phyloP scores from a whole-genome alignment of 1,284 basidiomycete species.

The Austroboletus novae-zelandiae region DNA sequence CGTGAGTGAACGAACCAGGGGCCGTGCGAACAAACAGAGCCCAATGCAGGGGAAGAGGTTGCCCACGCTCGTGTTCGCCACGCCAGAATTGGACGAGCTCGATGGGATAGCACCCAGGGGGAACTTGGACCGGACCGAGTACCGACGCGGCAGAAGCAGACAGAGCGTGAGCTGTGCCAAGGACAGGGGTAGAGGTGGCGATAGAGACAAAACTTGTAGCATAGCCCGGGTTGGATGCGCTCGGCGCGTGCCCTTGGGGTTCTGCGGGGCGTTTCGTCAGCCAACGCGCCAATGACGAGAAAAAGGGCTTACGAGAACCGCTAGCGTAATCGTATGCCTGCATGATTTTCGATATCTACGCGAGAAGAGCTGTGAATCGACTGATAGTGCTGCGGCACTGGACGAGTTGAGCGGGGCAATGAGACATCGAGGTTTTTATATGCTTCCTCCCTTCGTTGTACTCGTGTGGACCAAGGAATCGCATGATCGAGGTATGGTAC shows the following conservation, averaged over 20 bases:
- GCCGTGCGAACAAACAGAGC: constrained; percentile 27
- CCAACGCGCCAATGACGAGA: not conserved
- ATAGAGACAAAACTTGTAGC: not conserved
- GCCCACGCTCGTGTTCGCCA: constrained; percentile 4
- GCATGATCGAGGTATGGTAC: not conserved
- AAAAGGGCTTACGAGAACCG: constrained; percentile 1
- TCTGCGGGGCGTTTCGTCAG: not conserved
- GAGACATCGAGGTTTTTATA: constrained; percentile 11
- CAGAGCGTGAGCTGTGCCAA: not conserved
- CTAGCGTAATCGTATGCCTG: constrained; percentile 3
- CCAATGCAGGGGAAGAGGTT: constrained; percentile 24
- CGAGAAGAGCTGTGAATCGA: too few species aligned
- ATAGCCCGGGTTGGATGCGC: not conserved
- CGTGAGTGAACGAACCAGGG: not conserved
- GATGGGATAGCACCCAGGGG: constrained; percentile 21
- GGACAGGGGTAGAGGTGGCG: not conserved
- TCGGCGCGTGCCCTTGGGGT: constrained; percentile 1
- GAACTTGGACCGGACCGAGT: constrained; percentile 19
- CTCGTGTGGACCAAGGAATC: constrained; percentile 9
- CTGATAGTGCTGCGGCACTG: too few species aligned
- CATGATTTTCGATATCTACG: constrained; percentile 3
- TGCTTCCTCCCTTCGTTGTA: not conserved
- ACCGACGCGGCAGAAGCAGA: not conserved
- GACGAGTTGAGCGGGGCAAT: not conserved
- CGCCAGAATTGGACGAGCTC: constrained; percentile 33